phyloP scores from a whole-genome alignment of 441 rosid genomes.

The Sinapis alba region DNA sequence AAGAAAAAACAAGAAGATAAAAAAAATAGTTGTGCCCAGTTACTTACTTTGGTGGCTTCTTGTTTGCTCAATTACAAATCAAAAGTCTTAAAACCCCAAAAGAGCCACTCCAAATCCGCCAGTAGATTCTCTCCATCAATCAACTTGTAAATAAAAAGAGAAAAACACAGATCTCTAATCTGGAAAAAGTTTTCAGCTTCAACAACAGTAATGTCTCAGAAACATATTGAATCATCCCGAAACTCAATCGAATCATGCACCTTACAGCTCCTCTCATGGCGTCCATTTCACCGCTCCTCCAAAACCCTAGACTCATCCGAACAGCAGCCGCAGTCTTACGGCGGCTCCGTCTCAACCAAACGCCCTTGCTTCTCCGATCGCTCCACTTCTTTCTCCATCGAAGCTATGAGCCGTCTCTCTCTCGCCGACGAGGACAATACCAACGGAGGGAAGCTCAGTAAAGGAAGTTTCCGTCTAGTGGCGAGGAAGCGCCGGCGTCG shows the following conservation, averaged over 20 bases:
- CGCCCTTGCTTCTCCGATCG: constrained; percentile 98
- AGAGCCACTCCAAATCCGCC: constrained; percentile 2
- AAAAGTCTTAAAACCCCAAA: constrained; percentile 25
- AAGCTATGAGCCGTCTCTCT: constrained; percentile 70
- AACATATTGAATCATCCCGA: constrained; percentile 50
- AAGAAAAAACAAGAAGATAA: neutral
- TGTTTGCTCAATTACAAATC: constrained; percentile 4
- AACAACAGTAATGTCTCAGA: constrained; percentile 53
- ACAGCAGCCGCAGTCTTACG: constrained; percentile 16
- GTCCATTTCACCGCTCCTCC: constrained; percentile 65
- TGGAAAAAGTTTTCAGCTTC: constrained; percentile 17
- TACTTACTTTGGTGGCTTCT: constrained; percentile 2
- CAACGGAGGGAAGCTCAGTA: constrained; percentile 49
- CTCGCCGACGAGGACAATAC: constrained; percentile 65
- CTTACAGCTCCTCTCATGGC: constrained; percentile 71
- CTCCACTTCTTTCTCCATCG: constrained; percentile 78
- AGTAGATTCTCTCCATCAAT: neutral
- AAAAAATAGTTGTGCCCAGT: neutral
- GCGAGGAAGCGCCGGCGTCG: constrained; percentile 80
- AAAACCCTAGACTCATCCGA: constrained; percentile 56
- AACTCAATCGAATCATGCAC: constrained; percentile 81
- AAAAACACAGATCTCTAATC: constrained; percentile 1
- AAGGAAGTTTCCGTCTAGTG: constrained; percentile 51
- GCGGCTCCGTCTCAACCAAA: constrained; percentile 46
- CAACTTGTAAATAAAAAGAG: neutral